Evolutionary conservation across 2,329 filamentous ascomycete genomes (phyloP).

Genomic region (Penicillium sp.): DNA sequence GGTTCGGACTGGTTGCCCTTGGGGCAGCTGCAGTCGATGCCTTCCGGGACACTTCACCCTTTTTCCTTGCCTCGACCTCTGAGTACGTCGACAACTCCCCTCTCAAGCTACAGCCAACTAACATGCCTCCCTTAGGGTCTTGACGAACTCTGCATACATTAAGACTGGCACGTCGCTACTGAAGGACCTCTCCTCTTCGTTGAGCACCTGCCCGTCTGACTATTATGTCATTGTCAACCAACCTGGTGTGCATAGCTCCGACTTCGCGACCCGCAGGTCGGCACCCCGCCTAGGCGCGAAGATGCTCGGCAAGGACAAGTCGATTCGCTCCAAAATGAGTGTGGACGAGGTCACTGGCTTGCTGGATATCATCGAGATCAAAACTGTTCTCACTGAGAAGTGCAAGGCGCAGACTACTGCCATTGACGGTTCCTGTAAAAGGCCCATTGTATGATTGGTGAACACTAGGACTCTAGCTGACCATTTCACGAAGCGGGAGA

Average conservation of each 20-base stretch:
- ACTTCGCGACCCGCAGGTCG: conserved; percentile 58
- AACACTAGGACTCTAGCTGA: conserved; percentile 16
- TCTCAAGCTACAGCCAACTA: conserved; percentile 22
- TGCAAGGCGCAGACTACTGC: conserved; percentile 48
- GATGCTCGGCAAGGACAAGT: conserved; percentile 49
- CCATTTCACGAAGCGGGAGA: conserved; percentile 33
- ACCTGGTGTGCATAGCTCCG: conserved; percentile 67
- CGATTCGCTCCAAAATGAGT: conserved; percentile 52
- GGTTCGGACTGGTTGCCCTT: conserved; percentile 48
- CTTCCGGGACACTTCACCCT: conserved; percentile 83
- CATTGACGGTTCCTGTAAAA: conserved; percentile 45
- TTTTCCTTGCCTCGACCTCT: conserved; percentile 81
- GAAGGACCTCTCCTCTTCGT: conserved; percentile 43
- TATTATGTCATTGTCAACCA: conserved; percentile 78
- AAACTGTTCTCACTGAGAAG: conserved; percentile 43
- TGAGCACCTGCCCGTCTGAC: conserved; percentile 68
- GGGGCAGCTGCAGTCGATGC: conserved; percentile 62
- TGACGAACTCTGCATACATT: conserved; percentile 42
- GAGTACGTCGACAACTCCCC: conserved; percentile 56
- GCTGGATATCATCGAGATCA: conserved; percentile 46
- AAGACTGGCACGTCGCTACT: conserved; percentile 45
- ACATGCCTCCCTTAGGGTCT: conserved; percentile 32
- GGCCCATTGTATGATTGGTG: neutral
- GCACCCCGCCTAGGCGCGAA: conserved; percentile 56
- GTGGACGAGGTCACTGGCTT: conserved; percentile 55